Evolutionary conservation across 495 filamentous ascomycete species (phyloP).

Genomic region (Penicillium maclennaniae): DNA sequence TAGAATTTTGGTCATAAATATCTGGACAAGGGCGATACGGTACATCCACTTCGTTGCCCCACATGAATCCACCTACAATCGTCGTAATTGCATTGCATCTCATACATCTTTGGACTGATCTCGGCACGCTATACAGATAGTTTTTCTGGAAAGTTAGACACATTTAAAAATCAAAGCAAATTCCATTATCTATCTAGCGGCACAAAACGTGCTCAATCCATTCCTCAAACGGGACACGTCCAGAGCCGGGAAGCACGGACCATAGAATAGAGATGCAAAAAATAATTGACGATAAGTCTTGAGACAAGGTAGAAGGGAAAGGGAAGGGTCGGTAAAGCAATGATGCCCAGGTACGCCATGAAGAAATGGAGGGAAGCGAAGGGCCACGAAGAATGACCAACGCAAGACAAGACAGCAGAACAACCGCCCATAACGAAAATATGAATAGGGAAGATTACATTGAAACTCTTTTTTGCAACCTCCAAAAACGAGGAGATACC

Average conservation of each 20-base stretch:
- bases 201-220: neutral
- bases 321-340: neutral
- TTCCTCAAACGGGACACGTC: neutral
- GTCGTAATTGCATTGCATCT: too few species aligned
- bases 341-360: conserved; percentile 5
- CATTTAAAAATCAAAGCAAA: neutral
- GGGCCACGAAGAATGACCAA: conserved; percentile 6
- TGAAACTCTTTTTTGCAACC: conserved; percentile 9
- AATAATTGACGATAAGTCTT: neutral
- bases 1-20: too few species aligned
- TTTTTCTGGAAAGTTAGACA: too few species aligned
- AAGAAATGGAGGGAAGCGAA: conserved; percentile 1
- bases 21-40: too few species aligned
- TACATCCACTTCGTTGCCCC: too few species aligned
- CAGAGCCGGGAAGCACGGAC: neutral
- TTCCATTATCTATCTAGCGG: neutral
- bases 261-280: neutral
- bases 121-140: too few species aligned
- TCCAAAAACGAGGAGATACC: neutral
- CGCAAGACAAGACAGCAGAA: neutral
- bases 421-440: conserved; percentile 2
- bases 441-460: neutral
- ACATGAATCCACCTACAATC: too few species aligned
- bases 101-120: too few species aligned
- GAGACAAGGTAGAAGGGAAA: neutral